A percentile compares a stretch with the other conserved stretches of the same genome.
Evolutionary conservation across 106 monocot genomes (phyloP).

Genomic region (Chionographis japonica): DNA sequence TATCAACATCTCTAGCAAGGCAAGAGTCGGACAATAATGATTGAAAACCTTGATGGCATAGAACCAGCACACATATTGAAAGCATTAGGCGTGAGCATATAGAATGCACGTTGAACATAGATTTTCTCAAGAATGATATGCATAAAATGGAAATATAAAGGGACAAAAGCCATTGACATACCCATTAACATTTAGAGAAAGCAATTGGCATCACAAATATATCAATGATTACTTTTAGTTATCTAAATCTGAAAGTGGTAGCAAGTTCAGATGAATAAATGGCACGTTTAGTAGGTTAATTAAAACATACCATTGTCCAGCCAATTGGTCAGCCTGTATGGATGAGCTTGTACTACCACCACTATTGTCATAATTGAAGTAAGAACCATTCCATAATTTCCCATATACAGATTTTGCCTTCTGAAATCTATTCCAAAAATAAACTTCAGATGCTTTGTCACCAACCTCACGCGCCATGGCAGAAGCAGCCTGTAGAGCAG

Average conservation of each 20-base stretch:
- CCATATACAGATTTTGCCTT: conserved; percentile 68
- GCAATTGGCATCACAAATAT: too few species aligned
- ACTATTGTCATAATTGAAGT: conserved; percentile 83
- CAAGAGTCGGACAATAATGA: too few species aligned
- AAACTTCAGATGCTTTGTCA: conserved; percentile 45
- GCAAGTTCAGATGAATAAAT: not conserved
- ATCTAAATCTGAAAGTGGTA: not conserved
- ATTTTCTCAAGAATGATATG: too few species aligned
- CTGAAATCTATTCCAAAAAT: conserved; percentile 58
- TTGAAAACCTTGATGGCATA: too few species aligned
- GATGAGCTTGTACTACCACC: conserved; percentile 40
- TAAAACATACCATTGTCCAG: conserved; percentile 77
- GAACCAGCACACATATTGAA: too few species aligned
- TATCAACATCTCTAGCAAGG: too few species aligned
- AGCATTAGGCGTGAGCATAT: too few species aligned
- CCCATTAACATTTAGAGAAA: too few species aligned
- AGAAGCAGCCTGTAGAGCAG: conserved; percentile 64
- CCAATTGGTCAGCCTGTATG: conserved; percentile 90
- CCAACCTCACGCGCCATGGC: conserved; percentile 49
- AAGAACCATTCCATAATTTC: conserved; percentile 88
- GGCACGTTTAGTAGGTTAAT: not conserved
- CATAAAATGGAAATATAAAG: too few species aligned
- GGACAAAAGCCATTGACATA: too few species aligned
- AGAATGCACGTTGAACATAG: too few species aligned
- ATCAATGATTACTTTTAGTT: too few species aligned